Conservation (phyloP, 352 stramenopile species). For the Saprolegnia diclina region DNA sequence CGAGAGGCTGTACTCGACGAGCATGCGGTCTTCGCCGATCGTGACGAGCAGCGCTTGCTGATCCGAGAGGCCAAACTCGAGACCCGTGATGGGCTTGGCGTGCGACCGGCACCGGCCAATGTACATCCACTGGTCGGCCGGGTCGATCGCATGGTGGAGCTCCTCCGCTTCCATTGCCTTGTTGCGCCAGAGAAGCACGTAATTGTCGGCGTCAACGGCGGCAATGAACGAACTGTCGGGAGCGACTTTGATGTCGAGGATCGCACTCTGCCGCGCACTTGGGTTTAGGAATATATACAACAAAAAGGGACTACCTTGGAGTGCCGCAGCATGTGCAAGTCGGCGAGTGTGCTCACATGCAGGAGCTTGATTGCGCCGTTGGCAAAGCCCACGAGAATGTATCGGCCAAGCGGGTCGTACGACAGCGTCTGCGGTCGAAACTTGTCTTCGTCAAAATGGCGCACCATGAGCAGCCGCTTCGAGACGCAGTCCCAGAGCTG, state of each 20-base stretch:
- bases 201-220: slow-evolving; percentile 61
- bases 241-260: slow-evolving; percentile 76
- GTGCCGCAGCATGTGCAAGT: slow-evolving; percentile 59
- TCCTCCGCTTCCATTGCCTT: slow-evolving; percentile 33
- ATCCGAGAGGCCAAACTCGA: slow-evolving; percentile 82
- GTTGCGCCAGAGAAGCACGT: slow-evolving; percentile 70
- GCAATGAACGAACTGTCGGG: slow-evolving; percentile 69
- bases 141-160: background rate
- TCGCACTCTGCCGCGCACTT: slow-evolving; percentile 34
- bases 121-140: slow-evolving; percentile 64
- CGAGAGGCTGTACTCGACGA: slow-evolving; percentile 87
- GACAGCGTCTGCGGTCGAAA: slow-evolving; percentile 70
- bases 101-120: slow-evolving; percentile 74
- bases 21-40: slow-evolving; percentile 75
- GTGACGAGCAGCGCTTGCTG: slow-evolving; percentile 76
- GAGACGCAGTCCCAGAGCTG: slow-evolving; percentile 88
- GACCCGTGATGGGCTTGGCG: slow-evolving; percentile 72
- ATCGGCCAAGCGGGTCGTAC: slow-evolving; percentile 69
- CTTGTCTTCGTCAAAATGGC: slow-evolving; percentile 58
- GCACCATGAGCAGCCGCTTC: slow-evolving; percentile 80
- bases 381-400: slow-evolving; percentile 84
- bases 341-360: slow-evolving; percentile 64
- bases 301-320: slow-evolving; percentile 36
- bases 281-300: too few species aligned
- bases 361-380: slow-evolving; percentile 84